Evolutionary conservation across 805 yeast genomes (phyloP).

Genomic region (Torulaspora microellipsoides): DNA sequence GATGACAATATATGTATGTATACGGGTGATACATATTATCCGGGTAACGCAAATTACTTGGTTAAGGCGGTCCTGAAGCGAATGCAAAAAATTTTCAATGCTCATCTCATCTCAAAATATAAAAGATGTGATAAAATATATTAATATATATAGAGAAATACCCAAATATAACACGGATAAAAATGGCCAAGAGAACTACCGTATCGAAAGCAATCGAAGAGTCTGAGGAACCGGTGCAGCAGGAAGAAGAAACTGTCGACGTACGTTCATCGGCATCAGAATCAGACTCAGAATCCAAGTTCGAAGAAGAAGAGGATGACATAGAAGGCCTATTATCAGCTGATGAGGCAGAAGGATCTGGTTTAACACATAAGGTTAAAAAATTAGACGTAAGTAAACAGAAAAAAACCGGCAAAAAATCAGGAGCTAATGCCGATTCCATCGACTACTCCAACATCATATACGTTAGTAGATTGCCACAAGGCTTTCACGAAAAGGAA

Average conservation of each 20-base stretch:
- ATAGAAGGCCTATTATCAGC: constrained; percentile 32
- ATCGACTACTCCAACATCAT: constrained; percentile 56
- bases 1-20: not conserved
- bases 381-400: constrained; percentile 27
- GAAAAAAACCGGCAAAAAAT: constrained; percentile 19
- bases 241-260: constrained; percentile 28
- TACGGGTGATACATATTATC: not conserved
- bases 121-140: too few relatives aligned
- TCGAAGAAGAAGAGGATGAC: constrained; percentile 26
- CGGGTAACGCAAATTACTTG: not conserved
- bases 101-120: constrained; percentile 13
- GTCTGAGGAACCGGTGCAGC: constrained; percentile 15
- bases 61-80: not conserved
- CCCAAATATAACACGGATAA: not conserved
- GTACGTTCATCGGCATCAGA: constrained; percentile 27
- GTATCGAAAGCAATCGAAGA: constrained; percentile 10
- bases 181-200: constrained; percentile 12
- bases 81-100: constrained; percentile 11
- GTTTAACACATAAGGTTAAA: constrained; percentile 26
- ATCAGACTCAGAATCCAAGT: constrained; percentile 22
- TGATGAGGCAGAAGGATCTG: constrained; percentile 29
- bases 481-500: constrained; percentile 83
- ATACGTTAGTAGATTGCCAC: constrained; percentile 89
- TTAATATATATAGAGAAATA: not conserved
- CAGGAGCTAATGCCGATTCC: constrained; percentile 23